Evolutionary conservation across 208 protist genomes (phyloP), one percentile per base, ranked within the genome.

Genomic region (Endotrypanum monterogeii): DNA sequence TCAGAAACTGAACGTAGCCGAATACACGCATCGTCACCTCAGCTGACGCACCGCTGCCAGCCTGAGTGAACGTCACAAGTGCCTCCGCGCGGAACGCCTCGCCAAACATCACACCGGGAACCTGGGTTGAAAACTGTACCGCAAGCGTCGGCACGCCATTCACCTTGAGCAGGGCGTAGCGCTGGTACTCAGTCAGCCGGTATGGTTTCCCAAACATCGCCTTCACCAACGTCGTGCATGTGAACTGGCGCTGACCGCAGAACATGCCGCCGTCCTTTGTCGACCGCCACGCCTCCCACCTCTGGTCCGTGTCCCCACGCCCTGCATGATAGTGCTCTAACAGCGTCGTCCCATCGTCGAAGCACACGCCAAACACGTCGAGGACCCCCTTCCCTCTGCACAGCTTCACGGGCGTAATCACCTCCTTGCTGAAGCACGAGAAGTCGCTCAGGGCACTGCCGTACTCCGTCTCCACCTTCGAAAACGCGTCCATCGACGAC

Each of bases 91-190:
- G 88, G 55, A 92, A 92, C 23, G 85, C 71, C n/a, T 89, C 85
- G 32, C 79, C 67, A 69, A 86, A 90, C 85, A 86, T 89, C 30
- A 90, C 85, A 25, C 86, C 84, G 3, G 78, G 66, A 5, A 83
- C 78, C 79, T 92, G 88, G 52, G 81, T 86, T 48, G 88, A 92
- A 41, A 90, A 82, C 65, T 92, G 88, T 52, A 90, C 77, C 50
- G 84, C 63, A 44, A 93, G 68, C n/a, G 82, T 89, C 28, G 85
- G 86, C 67, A 52, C 58, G 30, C 80, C 85, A 48, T 60, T 74
- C 35, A 93, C 61, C 71, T 87, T 89, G 76, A 88, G 67, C 52
- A 93, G 78, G 7, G 83, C 84, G 67, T 89, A 93, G 35, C 86
- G 81, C 68, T 93, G 78, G 71, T 89, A 90, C 77, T 93, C 84